Evolutionary conservation across 2,329 filamentous ascomycete species (phyloP).

Genomic region (Graphilbum sp.): DNA sequence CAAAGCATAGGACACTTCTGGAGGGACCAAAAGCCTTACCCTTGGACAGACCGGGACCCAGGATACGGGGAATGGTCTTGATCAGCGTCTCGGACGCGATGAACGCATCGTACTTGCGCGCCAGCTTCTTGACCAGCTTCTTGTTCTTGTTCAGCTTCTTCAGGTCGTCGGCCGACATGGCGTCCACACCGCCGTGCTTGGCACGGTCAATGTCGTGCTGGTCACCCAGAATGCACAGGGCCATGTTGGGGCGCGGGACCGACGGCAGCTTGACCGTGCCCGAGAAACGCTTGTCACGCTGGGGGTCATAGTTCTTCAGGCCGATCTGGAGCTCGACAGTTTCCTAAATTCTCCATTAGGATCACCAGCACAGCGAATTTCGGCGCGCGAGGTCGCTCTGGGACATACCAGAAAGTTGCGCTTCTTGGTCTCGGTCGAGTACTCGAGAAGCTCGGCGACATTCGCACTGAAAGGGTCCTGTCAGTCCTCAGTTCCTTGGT

Average conservation of each 20-base stretch:
- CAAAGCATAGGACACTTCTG: no score
- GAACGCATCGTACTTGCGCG: constrained; percentile 99
- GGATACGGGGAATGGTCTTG: constrained; percentile 99
- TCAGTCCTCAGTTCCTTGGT: constrained; percentile 4
- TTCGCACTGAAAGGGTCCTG: constrained; percentile 45
- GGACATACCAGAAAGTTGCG: constrained; percentile 65
- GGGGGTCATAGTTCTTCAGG: constrained; percentile 96
- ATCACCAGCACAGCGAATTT: no score
- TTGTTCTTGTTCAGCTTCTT: constrained; percentile 99
- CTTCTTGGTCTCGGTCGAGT: constrained; percentile 88
- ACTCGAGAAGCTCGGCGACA: constrained; percentile 85
- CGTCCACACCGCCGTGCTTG: constrained; percentile 96
- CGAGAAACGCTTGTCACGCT: constrained; percentile 99
- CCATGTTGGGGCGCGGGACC: constrained; percentile 56
- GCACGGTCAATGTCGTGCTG: constrained; percentile 98
- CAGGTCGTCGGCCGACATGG: constrained; percentile 96
- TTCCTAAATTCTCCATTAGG: constrained; percentile 15
- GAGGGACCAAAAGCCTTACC: no score
- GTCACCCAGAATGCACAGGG: constrained; percentile 41
- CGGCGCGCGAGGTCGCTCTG: no score
- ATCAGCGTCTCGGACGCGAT: constrained; percentile 92
- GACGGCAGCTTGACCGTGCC: constrained; percentile 92
- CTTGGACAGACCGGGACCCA: constrained; percentile 97
- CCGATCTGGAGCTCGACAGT: constrained; percentile 39
- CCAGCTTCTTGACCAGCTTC: constrained; percentile 99